A percentile compares a stretch with the other conserved stretches of the same genome.
phyloP scores from a whole-genome alignment of 371 early-diverging fungal species.

The Furculomyces boomerangus region DNA sequence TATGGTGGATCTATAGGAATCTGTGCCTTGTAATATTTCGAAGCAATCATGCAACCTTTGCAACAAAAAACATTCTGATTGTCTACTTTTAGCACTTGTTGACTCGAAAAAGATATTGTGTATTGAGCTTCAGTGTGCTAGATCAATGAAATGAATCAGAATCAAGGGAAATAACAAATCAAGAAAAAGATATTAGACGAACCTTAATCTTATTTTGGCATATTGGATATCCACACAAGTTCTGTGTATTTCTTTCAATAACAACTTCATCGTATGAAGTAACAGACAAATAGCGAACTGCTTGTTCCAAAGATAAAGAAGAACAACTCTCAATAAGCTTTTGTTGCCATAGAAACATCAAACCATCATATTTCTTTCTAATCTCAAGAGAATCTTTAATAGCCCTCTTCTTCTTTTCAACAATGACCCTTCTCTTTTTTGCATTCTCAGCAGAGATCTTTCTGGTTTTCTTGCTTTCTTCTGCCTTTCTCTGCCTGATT shows the following conservation, averaged over 20 bases:
- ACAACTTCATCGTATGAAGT: neutral
- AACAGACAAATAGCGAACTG: neutral
- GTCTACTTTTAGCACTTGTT: neutral
- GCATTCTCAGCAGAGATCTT: neutral
- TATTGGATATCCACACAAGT: constrained; percentile 2
- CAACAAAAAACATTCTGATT: neutral
- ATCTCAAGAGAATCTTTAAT: neutral
- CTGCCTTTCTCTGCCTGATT: neutral
- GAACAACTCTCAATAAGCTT: neutral
- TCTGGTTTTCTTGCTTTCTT: neutral
- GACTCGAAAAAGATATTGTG: neutral
- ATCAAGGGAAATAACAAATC: neutral
- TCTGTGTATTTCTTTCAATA: constrained; percentile 1
- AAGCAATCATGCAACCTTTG: neutral
- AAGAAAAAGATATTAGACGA: neutral
- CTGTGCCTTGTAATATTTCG: neutral
- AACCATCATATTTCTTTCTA: neutral
- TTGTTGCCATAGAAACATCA: neutral
- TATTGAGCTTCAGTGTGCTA: neutral
- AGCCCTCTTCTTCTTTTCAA: neutral
- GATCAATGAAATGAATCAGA: neutral
- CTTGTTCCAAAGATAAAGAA: neutral
- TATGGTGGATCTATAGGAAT: neutral
- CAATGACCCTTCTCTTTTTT: neutral
- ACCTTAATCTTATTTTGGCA: neutral